These are phyloP conservation scores for Podaxis sp. DNA, from an alignment of 768 basidiomycete species.

Conservation along the genomic window DNA sequence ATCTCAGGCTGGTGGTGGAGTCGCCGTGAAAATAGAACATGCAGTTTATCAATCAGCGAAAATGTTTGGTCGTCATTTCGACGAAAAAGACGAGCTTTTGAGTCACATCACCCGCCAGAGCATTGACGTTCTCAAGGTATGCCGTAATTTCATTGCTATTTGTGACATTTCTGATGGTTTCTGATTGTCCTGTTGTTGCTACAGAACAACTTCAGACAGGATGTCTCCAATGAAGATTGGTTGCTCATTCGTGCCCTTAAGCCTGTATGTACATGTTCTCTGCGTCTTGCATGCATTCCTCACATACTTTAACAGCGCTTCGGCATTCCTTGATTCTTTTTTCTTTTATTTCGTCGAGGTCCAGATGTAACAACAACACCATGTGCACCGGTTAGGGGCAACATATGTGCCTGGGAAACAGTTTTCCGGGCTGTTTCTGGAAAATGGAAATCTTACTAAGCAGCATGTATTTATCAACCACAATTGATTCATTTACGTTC, in stretches of 20 bases:
- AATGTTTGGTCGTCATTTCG: constrained; percentile 94
- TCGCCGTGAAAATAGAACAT: constrained; percentile 98
- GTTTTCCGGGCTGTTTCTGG: neutral
- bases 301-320: constrained; percentile 22
- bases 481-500: neutral
- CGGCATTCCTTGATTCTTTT: constrained; percentile 23
- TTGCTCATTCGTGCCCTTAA: constrained; percentile 86
- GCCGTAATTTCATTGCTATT: neutral
- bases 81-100: constrained; percentile 91
- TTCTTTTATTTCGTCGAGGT: neutral
- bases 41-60: constrained; percentile 94
- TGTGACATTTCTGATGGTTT: neutral
- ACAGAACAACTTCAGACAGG: constrained; percentile 80
- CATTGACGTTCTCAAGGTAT: constrained; percentile 92
- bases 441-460: constrained; percentile 12
- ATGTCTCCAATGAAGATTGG: constrained; percentile 92
- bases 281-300: neutral
- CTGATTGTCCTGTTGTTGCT: constrained; percentile 8
- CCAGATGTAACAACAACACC: neutral
- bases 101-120: constrained; percentile 89
- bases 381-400: neutral
- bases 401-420: neutral
- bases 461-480: constrained; percentile 4
- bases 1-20: constrained; percentile 90
- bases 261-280: constrained; percentile 43